Conservation (phyloP, 2,329 filamentous ascomycete species). For the Trichoderma brevicompactum region DNA sequence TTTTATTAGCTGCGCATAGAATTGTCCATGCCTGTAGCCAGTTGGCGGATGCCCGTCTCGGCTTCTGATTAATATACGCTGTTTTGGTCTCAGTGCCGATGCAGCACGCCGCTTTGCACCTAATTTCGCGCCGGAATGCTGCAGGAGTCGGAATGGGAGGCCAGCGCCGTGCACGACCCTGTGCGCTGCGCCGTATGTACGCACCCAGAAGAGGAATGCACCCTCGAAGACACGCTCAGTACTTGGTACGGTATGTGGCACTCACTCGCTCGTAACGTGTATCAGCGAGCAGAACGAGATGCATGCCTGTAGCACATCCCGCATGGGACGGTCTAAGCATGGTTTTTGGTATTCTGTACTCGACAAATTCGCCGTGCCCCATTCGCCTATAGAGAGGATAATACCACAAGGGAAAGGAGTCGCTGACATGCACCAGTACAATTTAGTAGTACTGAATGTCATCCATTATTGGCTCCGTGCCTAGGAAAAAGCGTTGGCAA, state of each 20-base stretch:
- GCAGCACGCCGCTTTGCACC: neutral
- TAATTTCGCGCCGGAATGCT: slow-evolving; percentile 21
- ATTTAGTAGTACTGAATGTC: no score
- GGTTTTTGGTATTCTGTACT: no score
- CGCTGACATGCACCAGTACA: no score
- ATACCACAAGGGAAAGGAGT: no score
- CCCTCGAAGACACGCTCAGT: neutral
- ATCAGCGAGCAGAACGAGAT: neutral
- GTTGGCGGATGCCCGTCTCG: neutral
- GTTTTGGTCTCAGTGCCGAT: neutral
- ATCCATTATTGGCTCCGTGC: no score
- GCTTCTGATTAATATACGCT: neutral
- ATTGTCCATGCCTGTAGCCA: neutral
- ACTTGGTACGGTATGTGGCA: neutral
- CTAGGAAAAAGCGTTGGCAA: no score
- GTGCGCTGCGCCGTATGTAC: slow-evolving; percentile 3
- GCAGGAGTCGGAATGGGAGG: slow-evolving; percentile 13
- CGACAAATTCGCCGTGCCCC: no score
- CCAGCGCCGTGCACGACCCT: neutral
- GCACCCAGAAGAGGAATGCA: slow-evolving; percentile 12
- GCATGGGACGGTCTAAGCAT: no score
- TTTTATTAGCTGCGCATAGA: neutral
- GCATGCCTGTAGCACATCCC: neutral
- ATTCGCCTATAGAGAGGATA: no score
- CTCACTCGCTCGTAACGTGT: neutral